Percentiles rank a stretch among this genome's conserved stretches.
Conservation (phyloP, 305 asterid species). For the Fraxinus platypoda region DNA sequence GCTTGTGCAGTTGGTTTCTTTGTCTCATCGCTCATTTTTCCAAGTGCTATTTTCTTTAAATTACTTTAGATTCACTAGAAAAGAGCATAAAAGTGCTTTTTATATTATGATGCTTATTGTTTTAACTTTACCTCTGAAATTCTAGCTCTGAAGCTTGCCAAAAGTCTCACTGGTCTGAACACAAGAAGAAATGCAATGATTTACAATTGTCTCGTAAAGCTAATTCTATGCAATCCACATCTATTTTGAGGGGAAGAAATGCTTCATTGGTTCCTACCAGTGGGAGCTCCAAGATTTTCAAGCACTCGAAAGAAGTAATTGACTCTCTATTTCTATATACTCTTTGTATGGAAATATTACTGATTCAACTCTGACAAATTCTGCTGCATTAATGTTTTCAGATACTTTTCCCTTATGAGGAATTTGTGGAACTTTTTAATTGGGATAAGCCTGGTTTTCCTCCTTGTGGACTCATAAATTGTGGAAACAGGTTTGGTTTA, state of each 20-base stretch:
- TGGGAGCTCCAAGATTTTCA: constrained; percentile 43
- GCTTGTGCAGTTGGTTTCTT: constrained; percentile 1
- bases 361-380: constrained; percentile 2
- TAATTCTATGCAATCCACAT: constrained; percentile 33
- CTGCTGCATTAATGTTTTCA: constrained; percentile 33
- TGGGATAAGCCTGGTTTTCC: constrained; percentile 77
- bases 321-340: constrained; percentile 19
- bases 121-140: constrained; percentile 20
- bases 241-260: constrained; percentile 39
- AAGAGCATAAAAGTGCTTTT: background rate
- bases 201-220: constrained; percentile 41
- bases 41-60: background rate
- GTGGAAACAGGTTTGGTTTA: constrained; percentile 79
- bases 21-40: background rate
- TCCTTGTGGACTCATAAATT: constrained; percentile 94
- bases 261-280: constrained; percentile 33
- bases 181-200: constrained; percentile 63
- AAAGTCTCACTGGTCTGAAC: constrained; percentile 87
- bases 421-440: constrained; percentile 67
- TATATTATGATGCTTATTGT: background rate
- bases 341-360: background rate
- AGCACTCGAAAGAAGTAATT: constrained; percentile 56
- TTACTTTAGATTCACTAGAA: background rate
- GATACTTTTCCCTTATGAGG: constrained; percentile 91
- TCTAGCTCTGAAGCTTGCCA: constrained; percentile 82